phyloP scores from a whole-genome alignment of 257 asterid genomes.

The Nicotiana otophora region DNA sequence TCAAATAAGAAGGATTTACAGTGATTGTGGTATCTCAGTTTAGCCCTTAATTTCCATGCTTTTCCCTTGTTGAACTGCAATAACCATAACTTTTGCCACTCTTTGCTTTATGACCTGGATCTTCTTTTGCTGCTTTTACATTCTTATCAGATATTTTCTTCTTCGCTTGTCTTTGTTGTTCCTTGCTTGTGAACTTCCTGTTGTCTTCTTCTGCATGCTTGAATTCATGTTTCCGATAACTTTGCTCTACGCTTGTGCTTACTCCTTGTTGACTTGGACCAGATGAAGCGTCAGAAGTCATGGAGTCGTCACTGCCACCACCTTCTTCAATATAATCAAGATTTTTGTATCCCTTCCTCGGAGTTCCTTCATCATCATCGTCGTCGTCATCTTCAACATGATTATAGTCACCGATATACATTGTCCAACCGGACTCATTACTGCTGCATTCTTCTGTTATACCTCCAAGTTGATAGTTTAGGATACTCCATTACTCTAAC shows the following conservation, averaged over 20 bases:
- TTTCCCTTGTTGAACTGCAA: slow-evolving; percentile 23
- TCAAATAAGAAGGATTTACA: neutral
- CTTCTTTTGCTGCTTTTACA: slow-evolving; percentile 39
- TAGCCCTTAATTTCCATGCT: neutral
- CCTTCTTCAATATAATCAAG: slow-evolving; percentile 19
- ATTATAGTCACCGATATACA: slow-evolving; percentile 50
- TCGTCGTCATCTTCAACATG: slow-evolving; percentile 19
- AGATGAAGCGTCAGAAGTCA: slow-evolving; percentile 95
- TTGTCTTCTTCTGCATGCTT: slow-evolving; percentile 29
- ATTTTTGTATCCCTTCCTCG: slow-evolving; percentile 18
- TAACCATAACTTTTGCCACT: slow-evolving; percentile 19
- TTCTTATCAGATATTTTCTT: slow-evolving; percentile 30
- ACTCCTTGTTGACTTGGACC: slow-evolving; percentile 60
- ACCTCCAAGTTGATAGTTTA: slow-evolving; percentile 28
- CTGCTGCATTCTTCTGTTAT: slow-evolving; percentile 70
- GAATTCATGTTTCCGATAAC: slow-evolving; percentile 7
- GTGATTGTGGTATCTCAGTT: neutral
- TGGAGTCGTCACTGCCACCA: slow-evolving; percentile 68
- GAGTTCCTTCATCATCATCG: slow-evolving; percentile 16
- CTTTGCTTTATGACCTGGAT: slow-evolving; percentile 36
- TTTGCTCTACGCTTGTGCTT: slow-evolving; percentile 5
- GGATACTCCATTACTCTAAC: slow-evolving; percentile 52
- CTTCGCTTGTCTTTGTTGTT: slow-evolving; percentile 38
- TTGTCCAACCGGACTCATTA: slow-evolving; percentile 93
- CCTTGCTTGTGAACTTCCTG: slow-evolving; percentile 33